Base-by-base conservation (phyloP, 2,329 filamentous ascomycete species). In the Colletotrichum tropicicola region DNA sequence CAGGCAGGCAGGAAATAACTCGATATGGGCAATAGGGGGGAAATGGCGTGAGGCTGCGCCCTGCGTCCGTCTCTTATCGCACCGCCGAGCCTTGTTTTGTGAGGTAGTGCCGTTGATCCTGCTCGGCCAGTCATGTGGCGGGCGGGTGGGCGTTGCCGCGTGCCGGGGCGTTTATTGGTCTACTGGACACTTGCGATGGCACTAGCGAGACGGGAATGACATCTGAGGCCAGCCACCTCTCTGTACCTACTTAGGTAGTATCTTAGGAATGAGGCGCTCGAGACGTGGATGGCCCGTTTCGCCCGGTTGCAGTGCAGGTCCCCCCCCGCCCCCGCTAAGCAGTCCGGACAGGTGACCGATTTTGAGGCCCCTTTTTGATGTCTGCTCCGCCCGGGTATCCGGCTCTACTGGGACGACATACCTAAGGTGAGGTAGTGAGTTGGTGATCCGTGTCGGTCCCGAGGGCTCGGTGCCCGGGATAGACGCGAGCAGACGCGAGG, bases 291-390 rank as follows among this genome's bases (percentile, higher is more conserved):
- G 25, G 4, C 2, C 25, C n/a, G 21, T 27, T 30, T 35, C 54
- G 43, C 54, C 54, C 54, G 54, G 39, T 47, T 37, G 54, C 43
- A 25, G 43, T 47, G 54, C 28, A 54, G 10, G 9, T 17, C 23
- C n/a, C n/a, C n/a, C n/a, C n/a, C n/a, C n/a, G n/a, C 21, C 23
- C 21, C 21, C 4, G 21, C 9, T 13, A 23, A 48, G 54, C 28
- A 35, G 47, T 35, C 54, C 54, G 30, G 28, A 17, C 30, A 39
- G 54, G 54, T 47, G 43, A 39, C 54, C 54, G 54, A 13, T 30
- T 37, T 27, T 47, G 54, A 57, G 54, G 54, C 54, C 54, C 10
- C 23, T 8, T 28, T 15, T n/a, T n/a, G n/a, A n/a, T n/a, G n/a
- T n/a, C n/a, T n/a, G 28, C 54, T 57, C 54, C 41, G 54, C 43